These are phyloP conservation scores for Xylariales sp. DNA, from an alignment of 2,329 filamentous ascomycete genomes.

Conservation along the genomic window DNA sequence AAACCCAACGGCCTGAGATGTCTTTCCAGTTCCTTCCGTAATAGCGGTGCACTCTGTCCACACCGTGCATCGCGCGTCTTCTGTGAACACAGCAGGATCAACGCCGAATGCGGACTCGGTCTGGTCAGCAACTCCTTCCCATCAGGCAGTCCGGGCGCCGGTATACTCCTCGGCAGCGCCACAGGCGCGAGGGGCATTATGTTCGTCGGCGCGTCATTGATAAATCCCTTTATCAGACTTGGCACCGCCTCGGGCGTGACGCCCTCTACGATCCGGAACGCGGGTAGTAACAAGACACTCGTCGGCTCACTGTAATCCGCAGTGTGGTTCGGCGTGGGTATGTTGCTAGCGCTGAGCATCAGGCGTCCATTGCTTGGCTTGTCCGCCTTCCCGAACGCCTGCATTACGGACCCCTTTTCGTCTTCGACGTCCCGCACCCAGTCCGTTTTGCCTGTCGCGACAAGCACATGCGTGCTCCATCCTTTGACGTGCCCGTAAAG, in stretches of 20 bases:
- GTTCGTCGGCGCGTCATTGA: constrained; percentile 71
- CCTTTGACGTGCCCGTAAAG: constrained; percentile 82
- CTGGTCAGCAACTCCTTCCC: constrained; percentile 35
- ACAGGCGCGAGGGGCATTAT: constrained; percentile 52
- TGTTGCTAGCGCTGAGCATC: constrained; percentile 90
- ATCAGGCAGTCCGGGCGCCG: constrained; percentile 25
- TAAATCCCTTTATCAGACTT: constrained; percentile 65
- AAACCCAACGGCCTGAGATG: constrained; percentile 81
- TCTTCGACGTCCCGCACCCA: constrained; percentile 88
- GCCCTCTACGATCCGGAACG: constrained; percentile 78
- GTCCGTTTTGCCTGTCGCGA: constrained; percentile 93
- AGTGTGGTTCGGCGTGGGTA: constrained; percentile 68
- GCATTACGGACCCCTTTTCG: constrained; percentile 81
- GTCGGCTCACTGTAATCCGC: constrained; percentile 65
- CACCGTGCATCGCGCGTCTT: constrained; percentile 91
- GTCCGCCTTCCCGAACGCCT: constrained; percentile 58
- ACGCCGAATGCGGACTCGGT: constrained; percentile 73
- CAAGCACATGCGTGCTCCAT: constrained; percentile 84
- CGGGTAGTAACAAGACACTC: constrained; percentile 76
- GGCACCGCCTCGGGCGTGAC: constrained; percentile 73
- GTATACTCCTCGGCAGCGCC: constrained; percentile 30
- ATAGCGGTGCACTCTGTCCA: constrained; percentile 84
- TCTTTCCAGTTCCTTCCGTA: constrained; percentile 84
- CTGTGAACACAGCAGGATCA: constrained; percentile 93
- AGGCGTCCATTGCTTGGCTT: constrained; percentile 67